These are phyloP conservation scores for Fusarium foetens DNA, from an alignment of 2,329 filamentous ascomycete species.

Conservation along the genomic window DNA sequence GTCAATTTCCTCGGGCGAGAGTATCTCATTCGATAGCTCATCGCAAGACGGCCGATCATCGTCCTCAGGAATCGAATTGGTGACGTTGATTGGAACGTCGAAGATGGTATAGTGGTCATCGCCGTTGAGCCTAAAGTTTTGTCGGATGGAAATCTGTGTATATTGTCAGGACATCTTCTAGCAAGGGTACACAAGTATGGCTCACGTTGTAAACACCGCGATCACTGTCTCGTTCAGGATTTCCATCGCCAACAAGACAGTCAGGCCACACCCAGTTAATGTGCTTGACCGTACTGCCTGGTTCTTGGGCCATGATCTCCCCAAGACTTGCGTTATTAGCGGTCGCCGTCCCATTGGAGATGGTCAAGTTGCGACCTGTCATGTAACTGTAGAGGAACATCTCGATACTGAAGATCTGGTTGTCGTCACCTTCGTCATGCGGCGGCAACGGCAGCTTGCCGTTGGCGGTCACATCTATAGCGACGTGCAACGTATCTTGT, in stretches of 20 bases:
- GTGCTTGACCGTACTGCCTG: conserved; percentile 76
- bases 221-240: conserved; percentile 58
- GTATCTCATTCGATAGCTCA: conserved; percentile 61
- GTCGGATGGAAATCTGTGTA: conserved; percentile 72
- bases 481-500: conserved; percentile 67
- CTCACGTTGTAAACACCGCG: conserved; percentile 70
- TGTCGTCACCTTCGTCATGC: conserved; percentile 62
- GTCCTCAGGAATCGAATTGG: conserved; percentile 66
- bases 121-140: conserved; percentile 74
- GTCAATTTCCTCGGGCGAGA: conserved; percentile 58
- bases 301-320: conserved; percentile 71
- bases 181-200: conserved; percentile 38
- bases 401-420: conserved; percentile 70
- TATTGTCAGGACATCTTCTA: neutral
- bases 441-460: conserved; percentile 70
- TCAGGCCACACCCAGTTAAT: conserved; percentile 78
- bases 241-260: conserved; percentile 71
- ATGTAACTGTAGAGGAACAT: conserved; percentile 73
- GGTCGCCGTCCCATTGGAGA: conserved; percentile 69
- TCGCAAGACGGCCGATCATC: conserved; percentile 60
- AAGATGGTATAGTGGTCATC: conserved; percentile 75
- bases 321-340: conserved; percentile 59
- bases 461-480: conserved; percentile 73
- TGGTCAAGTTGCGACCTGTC: conserved; percentile 74
- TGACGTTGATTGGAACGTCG: conserved; percentile 74